phyloP scores from a whole-genome alignment of 78 protist species.

The Dictyostelium brefeldianum region DNA sequence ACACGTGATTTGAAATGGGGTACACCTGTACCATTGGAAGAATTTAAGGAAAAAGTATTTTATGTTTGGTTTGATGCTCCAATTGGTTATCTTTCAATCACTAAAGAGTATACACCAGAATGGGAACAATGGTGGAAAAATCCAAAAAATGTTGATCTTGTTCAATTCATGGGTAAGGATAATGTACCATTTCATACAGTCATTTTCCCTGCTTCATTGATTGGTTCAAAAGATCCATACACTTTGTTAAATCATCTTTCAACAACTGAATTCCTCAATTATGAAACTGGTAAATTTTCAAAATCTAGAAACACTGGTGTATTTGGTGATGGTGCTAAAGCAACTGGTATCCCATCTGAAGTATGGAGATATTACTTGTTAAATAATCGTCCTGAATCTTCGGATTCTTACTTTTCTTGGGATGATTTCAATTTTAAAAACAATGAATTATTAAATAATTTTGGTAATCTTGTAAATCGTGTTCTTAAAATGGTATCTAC shows the following conservation, averaged over 20 bases:
- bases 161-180: slow-evolving; percentile 95
- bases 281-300: slow-evolving; percentile 93
- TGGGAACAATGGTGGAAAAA: slow-evolving; percentile 94
- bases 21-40: slow-evolving; percentile 88
- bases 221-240: slow-evolving; percentile 81
- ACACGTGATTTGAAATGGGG: slow-evolving; percentile 97
- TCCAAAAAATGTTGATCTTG: slow-evolving; percentile 90
- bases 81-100: slow-evolving; percentile 94
- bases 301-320: slow-evolving; percentile 93
- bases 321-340: slow-evolving; percentile 90
- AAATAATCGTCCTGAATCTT: slow-evolving; percentile 88
- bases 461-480: slow-evolving; percentile 93
- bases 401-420: slow-evolving; percentile 83
- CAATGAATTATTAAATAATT: slow-evolving; percentile 88
- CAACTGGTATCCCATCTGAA: slow-evolving; percentile 87
- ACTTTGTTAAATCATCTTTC: slow-evolving; percentile 69
- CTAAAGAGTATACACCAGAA: slow-evolving; percentile 87
- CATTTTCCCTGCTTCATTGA: slow-evolving; percentile 92
- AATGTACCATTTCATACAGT: slow-evolving; percentile 94
- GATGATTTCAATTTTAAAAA: slow-evolving; percentile 80
- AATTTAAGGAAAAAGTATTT: slow-evolving; percentile 87
- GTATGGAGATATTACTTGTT: slow-evolving; percentile 91
- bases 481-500: slow-evolving; percentile 28
- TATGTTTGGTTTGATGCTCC: slow-evolving; percentile 98
- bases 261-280: slow-evolving; percentile 92